Conservation (phyloP, 176 grass and related monocot genomes). For the Poa pratensis region DNA sequence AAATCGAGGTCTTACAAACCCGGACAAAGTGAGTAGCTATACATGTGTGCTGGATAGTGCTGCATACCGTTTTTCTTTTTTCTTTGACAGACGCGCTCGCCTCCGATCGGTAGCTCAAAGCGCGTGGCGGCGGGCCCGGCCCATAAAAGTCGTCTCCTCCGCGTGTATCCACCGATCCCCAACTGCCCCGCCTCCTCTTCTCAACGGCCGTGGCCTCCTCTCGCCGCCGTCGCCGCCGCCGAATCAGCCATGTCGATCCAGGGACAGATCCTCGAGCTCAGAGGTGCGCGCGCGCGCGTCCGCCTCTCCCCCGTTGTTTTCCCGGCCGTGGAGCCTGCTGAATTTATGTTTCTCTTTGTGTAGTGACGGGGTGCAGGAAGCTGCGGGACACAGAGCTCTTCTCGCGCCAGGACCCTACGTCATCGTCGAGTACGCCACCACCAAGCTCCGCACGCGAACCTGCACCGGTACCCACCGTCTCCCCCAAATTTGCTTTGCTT, state of each 20-base stretch:
- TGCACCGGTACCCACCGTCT: conserved; percentile 55
- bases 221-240: background rate
- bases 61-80: too few relatives aligned
- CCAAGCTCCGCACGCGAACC: conserved; percentile 73
- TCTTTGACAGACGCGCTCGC: too few relatives aligned
- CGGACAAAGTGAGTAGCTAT: too few relatives aligned
- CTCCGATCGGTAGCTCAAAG: too few relatives aligned
- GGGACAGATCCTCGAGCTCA: conserved; percentile 71
- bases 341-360: background rate
- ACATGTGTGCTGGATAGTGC: too few relatives aligned
- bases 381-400: conserved; percentile 89
- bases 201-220: too few relatives aligned
- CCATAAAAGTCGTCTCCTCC: too few relatives aligned
- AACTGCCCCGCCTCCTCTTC: too few relatives aligned
- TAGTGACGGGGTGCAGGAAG: conserved; percentile 79
- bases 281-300: conserved; percentile 41
- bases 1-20: too few relatives aligned
- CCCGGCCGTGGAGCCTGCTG: background rate
- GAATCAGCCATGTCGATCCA: conserved; percentile 63
- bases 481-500: background rate
- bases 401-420: conserved; percentile 88
- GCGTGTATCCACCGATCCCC: too few relatives aligned
- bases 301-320: background rate
- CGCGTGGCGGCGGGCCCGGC: too few relatives aligned
- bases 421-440: conserved; percentile 74